Conservation (phyloP, 352 stramenopile genomes). For the Phytophthora melonis region DNA sequence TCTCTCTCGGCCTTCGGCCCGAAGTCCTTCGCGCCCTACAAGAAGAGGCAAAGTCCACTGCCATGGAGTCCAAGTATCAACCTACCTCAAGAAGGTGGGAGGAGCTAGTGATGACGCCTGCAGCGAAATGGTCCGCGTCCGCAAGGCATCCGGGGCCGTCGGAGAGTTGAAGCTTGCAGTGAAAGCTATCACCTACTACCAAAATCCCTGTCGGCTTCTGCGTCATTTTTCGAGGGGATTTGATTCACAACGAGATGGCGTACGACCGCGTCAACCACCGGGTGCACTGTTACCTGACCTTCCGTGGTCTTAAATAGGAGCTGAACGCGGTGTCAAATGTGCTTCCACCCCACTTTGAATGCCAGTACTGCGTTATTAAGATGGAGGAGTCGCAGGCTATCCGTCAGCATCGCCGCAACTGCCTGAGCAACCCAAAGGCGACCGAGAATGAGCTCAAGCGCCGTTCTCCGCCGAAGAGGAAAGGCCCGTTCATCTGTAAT, state of each 20-base stretch:
- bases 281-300: constrained; percentile 11
- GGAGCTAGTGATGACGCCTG: no score
- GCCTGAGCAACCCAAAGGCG: neutral
- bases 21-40: no score
- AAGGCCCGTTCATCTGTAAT: neutral
- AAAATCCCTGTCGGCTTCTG: constrained; percentile 2
- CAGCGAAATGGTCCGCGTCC: no score
- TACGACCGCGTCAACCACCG: constrained; percentile 4
- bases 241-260: neutral
- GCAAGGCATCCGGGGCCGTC: no score
- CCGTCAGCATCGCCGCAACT: neutral
- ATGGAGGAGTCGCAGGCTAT: neutral
- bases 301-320: constrained; percentile 5
- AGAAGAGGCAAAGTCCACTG: no score
- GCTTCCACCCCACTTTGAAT: neutral
- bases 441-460: neutral
- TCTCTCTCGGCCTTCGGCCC: no score
- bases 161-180: neutral
- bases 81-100: no score
- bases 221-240: constrained; percentile 14
- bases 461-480: neutral
- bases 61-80: no score
- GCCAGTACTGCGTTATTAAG: neutral
- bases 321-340: constrained; percentile 6
- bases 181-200: neutral